Evolutionary conservation across 768 basidiomycete species (phyloP), one percentile per base, ranked within the genome.

Genomic region (Trametes cinnabarina): DNA sequence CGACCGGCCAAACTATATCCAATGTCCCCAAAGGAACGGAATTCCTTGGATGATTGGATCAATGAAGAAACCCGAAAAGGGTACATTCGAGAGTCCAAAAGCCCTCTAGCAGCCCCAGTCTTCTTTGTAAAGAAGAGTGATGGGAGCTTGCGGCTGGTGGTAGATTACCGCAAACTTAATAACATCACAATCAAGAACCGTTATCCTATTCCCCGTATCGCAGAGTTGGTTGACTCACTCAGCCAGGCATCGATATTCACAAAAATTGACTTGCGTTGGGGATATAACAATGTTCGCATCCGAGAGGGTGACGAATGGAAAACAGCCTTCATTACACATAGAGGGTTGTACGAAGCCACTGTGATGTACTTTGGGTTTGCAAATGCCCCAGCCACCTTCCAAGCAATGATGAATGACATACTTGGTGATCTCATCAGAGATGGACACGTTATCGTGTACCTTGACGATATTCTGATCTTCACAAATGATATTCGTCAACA

Each of bases 151-250:
- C 51, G 65, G 15, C 62, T 51, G 5, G 32, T 40, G 17, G 46
- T 61, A 20, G 68, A 74, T 44, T 73, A 73, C 43, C 42, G 67
- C 5, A 15, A 49, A 17, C 60, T 69, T 64, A 77, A 78, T 48
- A 23, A 50, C 0, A 68, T 71, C 12, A 73, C 71, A 0, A 65
- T 69, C 11, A 76, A 65, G 64, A 70, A 69, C 60, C 58, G 42
- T 20, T 76, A 58, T 53, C 73, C 54, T 47, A 58, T 77, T 6
- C 75, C 72, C 19, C 69, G 63, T 62, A 75, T 68, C 52, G 47
- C 26, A 7, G 69, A 69, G 46, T 47, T 64, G 35, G 64, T 64
- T 60, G 66, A 66, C 58, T 63, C 57, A 42, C 56, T 69, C 25
- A 17, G 34, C n/a, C 42, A 58, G 43, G 65, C 63, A 26, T 54